A percentile compares a stretch with the other conserved stretches of the same genome.
These are phyloP conservation scores for Yamadazyma sp. DNA, from an alignment of 805 yeast species.

Conservation along the genomic window DNA sequence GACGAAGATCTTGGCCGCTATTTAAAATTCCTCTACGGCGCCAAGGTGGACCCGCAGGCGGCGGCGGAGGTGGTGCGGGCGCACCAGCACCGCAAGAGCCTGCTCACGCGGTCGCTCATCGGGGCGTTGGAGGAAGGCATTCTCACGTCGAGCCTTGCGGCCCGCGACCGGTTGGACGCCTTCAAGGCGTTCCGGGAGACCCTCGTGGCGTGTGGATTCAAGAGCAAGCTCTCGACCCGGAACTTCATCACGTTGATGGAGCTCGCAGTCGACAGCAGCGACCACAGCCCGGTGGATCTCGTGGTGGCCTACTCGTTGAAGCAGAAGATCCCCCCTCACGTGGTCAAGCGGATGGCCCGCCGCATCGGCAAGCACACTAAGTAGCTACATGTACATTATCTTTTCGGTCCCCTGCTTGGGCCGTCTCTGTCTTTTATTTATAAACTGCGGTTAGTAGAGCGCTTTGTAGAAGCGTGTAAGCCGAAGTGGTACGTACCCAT, in stretches of 20 bases:
- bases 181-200: constrained; percentile 12
- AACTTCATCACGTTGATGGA: constrained; percentile 5
- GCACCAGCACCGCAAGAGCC: constrained; percentile 21
- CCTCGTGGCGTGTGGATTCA: constrained; percentile 17
- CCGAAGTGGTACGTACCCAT: no score
- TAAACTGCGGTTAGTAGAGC: no score
- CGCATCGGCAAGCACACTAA: no score
- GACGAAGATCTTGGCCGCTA: no score
- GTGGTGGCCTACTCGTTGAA: no score
- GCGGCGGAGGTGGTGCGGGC: constrained; percentile 25
- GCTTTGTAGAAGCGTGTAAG: no score
- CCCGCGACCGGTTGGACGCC: constrained; percentile 18
- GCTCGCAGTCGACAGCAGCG: no score
- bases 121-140: constrained; percentile 28
- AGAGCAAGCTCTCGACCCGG: constrained; percentile 9
- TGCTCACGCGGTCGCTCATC: constrained; percentile 16
- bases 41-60: constrained; percentile 24
- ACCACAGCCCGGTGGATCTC: no score
- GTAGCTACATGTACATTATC: no score
- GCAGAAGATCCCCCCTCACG: not conserved
- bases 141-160: constrained; percentile 19
- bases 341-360: no score
- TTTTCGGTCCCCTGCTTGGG: no score
- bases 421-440: no score
- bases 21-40: constrained; percentile 1